Evolutionary conservation across 305 asterid genomes (phyloP).

Genomic region (Solanum aculeatissimum): DNA sequence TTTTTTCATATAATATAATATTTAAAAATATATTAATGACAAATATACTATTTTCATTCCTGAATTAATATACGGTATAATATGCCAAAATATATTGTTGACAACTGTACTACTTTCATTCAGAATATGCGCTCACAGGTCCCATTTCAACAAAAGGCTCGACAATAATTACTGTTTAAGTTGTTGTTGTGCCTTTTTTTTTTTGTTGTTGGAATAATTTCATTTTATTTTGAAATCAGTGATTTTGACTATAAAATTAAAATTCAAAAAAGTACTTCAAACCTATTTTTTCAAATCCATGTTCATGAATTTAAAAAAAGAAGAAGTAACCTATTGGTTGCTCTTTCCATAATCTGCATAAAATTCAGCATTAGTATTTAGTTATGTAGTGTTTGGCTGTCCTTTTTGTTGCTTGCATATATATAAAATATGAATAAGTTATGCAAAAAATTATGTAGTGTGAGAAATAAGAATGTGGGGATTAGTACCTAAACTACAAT

Average conservation of each 20-base stretch:
- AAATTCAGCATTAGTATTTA: not conserved
- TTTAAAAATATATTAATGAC: too few species aligned
- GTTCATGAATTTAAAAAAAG: not conserved
- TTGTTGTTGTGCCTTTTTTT: not conserved
- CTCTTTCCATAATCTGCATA: not conserved
- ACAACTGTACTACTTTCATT: too few species aligned
- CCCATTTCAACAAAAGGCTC: not conserved
- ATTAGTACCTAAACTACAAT: not conserved
- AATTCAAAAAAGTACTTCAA: not conserved
- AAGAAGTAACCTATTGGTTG: not conserved
- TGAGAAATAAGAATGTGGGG: not conserved
- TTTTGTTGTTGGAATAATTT: not conserved
- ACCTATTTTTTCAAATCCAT: not conserved
- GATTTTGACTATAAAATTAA: not conserved
- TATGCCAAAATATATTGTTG: too few species aligned
- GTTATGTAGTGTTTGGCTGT: not conserved
- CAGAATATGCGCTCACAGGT: too few species aligned
- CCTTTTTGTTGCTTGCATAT: not conserved
- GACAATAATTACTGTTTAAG: not conserved
- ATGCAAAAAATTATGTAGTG: not conserved
- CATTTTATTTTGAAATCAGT: not conserved
- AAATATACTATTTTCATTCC: too few species aligned
- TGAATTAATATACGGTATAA: too few species aligned
- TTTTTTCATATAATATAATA: too few species aligned
- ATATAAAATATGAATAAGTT: not conserved